Percentiles rank a stretch among this genome's conserved stretches.
Evolutionary conservation across 805 yeast genomes (phyloP).

Genomic region (Blastobotrys attinorum): DNA sequence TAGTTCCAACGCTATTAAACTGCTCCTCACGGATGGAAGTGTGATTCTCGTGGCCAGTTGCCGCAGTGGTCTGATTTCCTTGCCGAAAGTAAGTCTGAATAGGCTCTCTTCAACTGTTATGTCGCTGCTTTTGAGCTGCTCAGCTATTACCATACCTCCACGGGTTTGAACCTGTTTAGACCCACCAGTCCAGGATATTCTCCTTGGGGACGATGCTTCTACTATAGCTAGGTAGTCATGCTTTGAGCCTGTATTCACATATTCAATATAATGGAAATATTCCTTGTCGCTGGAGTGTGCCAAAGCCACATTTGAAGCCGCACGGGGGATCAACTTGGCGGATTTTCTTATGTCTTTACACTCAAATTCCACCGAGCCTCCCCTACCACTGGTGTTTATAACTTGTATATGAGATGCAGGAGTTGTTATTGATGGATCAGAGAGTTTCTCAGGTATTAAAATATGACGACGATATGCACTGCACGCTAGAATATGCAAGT

Average conservation of each 20-base stretch:
- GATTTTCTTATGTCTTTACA: constrained; percentile 41
- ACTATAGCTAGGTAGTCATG: constrained; percentile 48
- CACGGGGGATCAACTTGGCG: constrained; percentile 40
- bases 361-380: constrained; percentile 6
- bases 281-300: constrained; percentile 38
- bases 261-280: constrained; percentile 45
- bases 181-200: too few species aligned
- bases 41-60: constrained; percentile 38
- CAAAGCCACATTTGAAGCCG: constrained; percentile 27
- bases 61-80: constrained; percentile 32
- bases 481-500: background rate
- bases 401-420: background rate
- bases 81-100: constrained; percentile 15
- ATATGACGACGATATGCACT: background rate
- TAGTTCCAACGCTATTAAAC: constrained; percentile 48
- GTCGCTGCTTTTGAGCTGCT: constrained; percentile 21
- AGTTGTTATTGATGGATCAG: too few species aligned
- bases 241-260: constrained; percentile 27
- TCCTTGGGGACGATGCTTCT: too few species aligned
- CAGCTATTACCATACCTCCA: constrained; percentile 22
- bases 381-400: background rate
- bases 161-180: too few species aligned
- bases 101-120: constrained; percentile 17
- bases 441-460: too few species aligned
- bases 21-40: constrained; percentile 51